Conservation (phyloP, 805 yeast genomes). For the Cyberlindnera galapagoensis region DNA sequence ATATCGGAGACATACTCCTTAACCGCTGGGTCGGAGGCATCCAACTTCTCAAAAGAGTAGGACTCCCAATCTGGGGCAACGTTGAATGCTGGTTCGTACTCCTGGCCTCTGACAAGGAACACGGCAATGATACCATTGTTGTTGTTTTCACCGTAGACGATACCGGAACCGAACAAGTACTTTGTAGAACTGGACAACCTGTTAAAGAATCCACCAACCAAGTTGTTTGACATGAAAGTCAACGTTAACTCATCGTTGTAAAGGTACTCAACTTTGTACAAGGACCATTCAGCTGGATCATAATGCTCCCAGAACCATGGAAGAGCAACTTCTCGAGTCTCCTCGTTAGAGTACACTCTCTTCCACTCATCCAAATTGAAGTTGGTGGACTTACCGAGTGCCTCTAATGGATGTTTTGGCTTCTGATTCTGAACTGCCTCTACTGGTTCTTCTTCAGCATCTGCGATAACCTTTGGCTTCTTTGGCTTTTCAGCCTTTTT, state of each 20-base stretch:
- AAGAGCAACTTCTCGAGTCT: constrained; percentile 86
- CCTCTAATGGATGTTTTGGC: constrained; percentile 87
- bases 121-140: constrained; percentile 96
- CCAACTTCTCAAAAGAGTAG: constrained; percentile 76
- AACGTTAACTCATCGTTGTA: constrained; percentile 96
- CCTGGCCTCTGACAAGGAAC: constrained; percentile 94
- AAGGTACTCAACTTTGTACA: constrained; percentile 93
- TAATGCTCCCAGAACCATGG: constrained; percentile 98
- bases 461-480: constrained; percentile 31
- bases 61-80: constrained; percentile 99
- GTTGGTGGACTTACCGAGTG: constrained; percentile 64
- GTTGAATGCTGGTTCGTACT: constrained; percentile 81
- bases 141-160: constrained; percentile 98
- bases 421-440: constrained; percentile 57
- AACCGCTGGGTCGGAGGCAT: constrained; percentile 68
- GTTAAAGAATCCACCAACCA: constrained; percentile 96
- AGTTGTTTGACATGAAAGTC: constrained; percentile 97
- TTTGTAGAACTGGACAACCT: constrained; percentile 89
- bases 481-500: constrained; percentile 28
- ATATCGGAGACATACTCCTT: constrained; percentile 78
- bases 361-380: constrained; percentile 88
- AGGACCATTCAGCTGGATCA: constrained; percentile 89
- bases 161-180: constrained; percentile 88
- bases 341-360: constrained; percentile 94
- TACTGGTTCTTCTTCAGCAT: constrained; percentile 30